Evolutionary conservation across 148 eudicot species (phyloP).

Genomic region (Selenicereus undatus): DNA sequence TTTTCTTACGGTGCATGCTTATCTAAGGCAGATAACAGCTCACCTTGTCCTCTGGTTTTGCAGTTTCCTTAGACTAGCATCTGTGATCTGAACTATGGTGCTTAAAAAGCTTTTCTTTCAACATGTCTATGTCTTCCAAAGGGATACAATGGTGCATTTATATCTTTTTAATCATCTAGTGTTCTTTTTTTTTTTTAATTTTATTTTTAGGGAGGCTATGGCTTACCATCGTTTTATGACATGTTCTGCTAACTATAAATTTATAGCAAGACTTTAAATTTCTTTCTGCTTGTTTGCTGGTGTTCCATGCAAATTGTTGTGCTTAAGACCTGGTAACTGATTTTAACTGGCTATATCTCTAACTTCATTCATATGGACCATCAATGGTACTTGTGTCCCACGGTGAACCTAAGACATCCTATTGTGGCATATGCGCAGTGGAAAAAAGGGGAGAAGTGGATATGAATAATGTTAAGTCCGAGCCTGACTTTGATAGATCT

Average conservation of each 20-base stretch:
- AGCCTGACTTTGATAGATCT: constrained; percentile 26
- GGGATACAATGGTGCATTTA: not conserved
- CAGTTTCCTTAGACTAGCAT: not conserved
- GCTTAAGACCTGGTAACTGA: not conserved
- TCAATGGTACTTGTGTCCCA: constrained; percentile 6
- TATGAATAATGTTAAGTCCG: constrained; percentile 40
- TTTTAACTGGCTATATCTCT: constrained; percentile 7
- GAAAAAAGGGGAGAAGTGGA: not conserved
- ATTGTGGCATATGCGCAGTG: too few relatives aligned
- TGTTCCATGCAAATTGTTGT: not conserved
- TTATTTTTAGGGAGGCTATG: not conserved
- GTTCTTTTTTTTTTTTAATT: too few relatives aligned
- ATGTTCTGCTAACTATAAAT: not conserved
- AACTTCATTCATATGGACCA: constrained; percentile 2
- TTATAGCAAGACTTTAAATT: not conserved
- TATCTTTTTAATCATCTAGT: not conserved
- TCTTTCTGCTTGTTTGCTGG: not conserved
- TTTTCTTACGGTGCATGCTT: not conserved
- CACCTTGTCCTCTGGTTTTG: not conserved
- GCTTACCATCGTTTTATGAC: not conserved
- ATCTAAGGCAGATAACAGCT: not conserved
- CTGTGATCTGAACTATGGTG: not conserved
- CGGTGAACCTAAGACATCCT: too few relatives aligned
- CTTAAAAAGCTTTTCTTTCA: not conserved
- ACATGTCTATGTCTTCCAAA: not conserved